Evolutionary conservation across 2,329 filamentous ascomycete species (phyloP).

Genomic region (Trichoderma asperellum): DNA sequence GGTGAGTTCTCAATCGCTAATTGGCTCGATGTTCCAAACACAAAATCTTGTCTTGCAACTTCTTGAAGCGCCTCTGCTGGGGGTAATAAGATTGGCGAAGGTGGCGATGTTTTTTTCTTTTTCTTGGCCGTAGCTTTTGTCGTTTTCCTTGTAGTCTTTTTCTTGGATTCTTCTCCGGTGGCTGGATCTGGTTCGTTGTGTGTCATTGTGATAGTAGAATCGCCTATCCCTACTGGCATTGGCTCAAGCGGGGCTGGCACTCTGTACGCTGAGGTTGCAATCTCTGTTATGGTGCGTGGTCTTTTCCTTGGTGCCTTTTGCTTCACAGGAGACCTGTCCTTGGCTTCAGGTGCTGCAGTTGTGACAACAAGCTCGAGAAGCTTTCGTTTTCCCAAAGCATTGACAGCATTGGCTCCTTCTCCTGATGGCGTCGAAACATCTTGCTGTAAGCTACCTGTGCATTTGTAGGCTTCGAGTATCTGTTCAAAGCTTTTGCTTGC

Average conservation of each 20-base stretch:
- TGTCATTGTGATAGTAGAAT: constrained; percentile 49
- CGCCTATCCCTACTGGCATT: constrained; percentile 41
- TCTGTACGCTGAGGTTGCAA: constrained; percentile 73
- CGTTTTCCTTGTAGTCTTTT: constrained; percentile 41
- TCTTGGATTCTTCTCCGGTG: constrained; percentile 40
- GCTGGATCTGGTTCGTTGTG: constrained; percentile 19
- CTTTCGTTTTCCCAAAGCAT: constrained; percentile 58
- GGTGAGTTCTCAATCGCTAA: constrained; percentile 74
- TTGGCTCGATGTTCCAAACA: constrained; percentile 88
- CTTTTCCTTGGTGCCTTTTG: constrained; percentile 67
- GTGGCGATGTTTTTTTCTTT: constrained; percentile 47
- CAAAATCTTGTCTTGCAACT: constrained; percentile 71
- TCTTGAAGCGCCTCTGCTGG: constrained; percentile 69
- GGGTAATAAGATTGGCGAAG: constrained; percentile 63
- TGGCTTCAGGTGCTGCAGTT: constrained; percentile 33
- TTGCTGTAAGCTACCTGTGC: constrained; percentile 36
- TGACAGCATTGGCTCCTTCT: constrained; percentile 42
- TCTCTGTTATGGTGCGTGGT: constrained; percentile 74
- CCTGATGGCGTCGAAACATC: constrained; percentile 32
- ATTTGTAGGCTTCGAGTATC: constrained; percentile 50
- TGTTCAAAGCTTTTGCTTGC: constrained; percentile 47
- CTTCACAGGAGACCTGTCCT: constrained; percentile 46
- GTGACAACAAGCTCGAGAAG: constrained; percentile 55
- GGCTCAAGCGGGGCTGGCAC: constrained; percentile 40
- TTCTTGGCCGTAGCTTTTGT: constrained; percentile 47